phyloP scores from a whole-genome alignment of 805 yeast genomes.

The Starmerella asiatica region DNA sequence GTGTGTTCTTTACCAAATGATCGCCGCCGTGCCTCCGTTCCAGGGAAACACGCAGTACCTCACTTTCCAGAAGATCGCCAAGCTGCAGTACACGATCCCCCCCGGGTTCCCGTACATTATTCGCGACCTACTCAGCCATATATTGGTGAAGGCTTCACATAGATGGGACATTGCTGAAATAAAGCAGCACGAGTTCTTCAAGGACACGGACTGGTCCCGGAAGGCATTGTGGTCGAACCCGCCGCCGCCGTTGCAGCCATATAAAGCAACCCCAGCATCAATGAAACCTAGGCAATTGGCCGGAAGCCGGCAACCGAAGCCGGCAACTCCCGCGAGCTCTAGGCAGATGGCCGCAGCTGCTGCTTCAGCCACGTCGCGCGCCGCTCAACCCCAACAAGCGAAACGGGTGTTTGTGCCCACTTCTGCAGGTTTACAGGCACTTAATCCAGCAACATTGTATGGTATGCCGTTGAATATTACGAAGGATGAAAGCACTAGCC shows the following conservation, averaged over 20 bases:
- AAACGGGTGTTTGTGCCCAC: slow-evolving; percentile 15
- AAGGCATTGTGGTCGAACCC: slow-evolving; percentile 53
- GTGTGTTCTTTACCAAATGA: slow-evolving; percentile 70
- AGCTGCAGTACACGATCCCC: slow-evolving; percentile 59
- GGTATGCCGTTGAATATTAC: slow-evolving; percentile 16
- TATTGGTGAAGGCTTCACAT: slow-evolving; percentile 56
- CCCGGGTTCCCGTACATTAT: slow-evolving; percentile 49
- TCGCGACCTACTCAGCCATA: slow-evolving; percentile 49
- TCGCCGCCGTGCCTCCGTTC: slow-evolving; percentile 78
- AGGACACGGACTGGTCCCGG: slow-evolving; percentile 54
- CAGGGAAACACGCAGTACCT: slow-evolving; percentile 74
- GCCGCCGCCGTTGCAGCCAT: slow-evolving; percentile 56
- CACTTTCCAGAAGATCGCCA: slow-evolving; percentile 79
- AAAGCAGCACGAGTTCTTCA: slow-evolving; percentile 60
- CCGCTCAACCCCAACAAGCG: no score
- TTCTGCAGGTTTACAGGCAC: slow-evolving; percentile 17
- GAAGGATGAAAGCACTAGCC: not conserved
- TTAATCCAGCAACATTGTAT: slow-evolving; percentile 17
- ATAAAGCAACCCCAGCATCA: slow-evolving; percentile 17
- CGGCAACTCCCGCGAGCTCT: not conserved
- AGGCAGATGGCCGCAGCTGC: not conserved
- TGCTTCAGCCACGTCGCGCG: not conserved
- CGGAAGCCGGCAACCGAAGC: not conserved
- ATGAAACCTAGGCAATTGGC: slow-evolving; percentile 17
- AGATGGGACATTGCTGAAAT: slow-evolving; percentile 47